phyloP scores from a whole-genome alignment of 2,329 filamentous ascomycete species.

The Aspergillus piperis region DNA sequence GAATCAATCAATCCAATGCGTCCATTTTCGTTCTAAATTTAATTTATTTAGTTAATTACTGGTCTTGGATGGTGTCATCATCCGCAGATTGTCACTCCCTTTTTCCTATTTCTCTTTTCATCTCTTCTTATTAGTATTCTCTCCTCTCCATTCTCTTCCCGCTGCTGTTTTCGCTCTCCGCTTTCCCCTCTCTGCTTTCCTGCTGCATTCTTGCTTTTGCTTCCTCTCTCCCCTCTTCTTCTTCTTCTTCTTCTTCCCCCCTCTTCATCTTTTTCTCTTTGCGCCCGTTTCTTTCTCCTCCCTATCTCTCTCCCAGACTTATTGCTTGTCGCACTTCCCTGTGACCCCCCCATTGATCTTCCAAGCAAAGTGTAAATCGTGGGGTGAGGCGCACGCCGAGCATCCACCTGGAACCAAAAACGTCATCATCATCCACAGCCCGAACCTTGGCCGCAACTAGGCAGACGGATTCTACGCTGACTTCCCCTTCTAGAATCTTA shows the following conservation, averaged over 20 bases:
- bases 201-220: not conserved
- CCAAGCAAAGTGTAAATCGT: not conserved
- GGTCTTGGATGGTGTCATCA: not conserved
- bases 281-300: not conserved
- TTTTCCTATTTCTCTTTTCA: not conserved
- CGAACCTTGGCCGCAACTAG: conserved; percentile 21
- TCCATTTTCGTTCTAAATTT: not conserved
- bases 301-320: not conserved
- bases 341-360: not conserved
- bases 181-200: not conserved
- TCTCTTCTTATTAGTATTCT: not conserved
- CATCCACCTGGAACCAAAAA: conserved; percentile 12
- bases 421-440: conserved; percentile 24
- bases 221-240: not conserved
- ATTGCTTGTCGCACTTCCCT: not conserved
- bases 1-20: too few relatives aligned
- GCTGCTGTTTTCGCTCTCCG: not conserved
- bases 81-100: not conserved
- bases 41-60: not conserved
- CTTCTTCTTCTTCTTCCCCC: too few relatives aligned
- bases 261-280: not conserved
- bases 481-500: not conserved
- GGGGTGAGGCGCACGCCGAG: conserved; percentile 7
- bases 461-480: conserved; percentile 33
- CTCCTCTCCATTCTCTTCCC: conserved; percentile 2